These are phyloP conservation scores for Adansonia rubrostipa DNA, from an alignment of 441 rosid genomes.

Conservation along the genomic window DNA sequence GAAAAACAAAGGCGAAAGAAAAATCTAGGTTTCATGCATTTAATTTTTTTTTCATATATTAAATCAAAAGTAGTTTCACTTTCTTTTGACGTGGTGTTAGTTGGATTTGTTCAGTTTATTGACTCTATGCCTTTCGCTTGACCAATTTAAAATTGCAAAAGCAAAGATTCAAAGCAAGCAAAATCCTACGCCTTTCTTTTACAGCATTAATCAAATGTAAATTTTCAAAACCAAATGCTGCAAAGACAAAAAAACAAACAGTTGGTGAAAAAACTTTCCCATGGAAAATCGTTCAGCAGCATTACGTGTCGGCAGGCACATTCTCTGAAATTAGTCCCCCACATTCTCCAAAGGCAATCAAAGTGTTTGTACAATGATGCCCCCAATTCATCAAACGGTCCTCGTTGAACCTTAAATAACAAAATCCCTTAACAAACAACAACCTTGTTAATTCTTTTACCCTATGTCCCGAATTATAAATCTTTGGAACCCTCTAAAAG, in stretches of 20 bases:
- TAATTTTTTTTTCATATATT: not conserved
- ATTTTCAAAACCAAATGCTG: not conserved
- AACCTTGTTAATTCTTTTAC: not conserved
- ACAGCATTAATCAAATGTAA: not conserved
- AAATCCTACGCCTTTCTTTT: not conserved
- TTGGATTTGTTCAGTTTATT: slow-evolving; percentile 24
- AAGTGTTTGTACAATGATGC: not conserved
- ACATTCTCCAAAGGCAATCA: not conserved
- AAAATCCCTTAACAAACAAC: not conserved
- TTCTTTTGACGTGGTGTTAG: not conserved
- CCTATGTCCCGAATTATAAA: too few relatives aligned
- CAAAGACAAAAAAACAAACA: not conserved
- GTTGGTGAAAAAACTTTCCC: not conserved
- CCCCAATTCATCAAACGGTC: not conserved
- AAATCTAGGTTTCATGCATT: not conserved
- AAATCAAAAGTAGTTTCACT: not conserved
- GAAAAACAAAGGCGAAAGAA: not conserved
- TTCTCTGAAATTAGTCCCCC: not conserved
- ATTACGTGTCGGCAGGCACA: slow-evolving; percentile 22
- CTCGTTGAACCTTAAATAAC: not conserved
- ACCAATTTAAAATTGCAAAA: slow-evolving; percentile 6
- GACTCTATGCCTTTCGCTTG: slow-evolving; percentile 8
- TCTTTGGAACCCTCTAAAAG: slow-evolving; percentile 5
- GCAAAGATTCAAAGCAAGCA: slow-evolving; percentile 7
- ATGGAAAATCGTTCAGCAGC: not conserved